Base-by-base conservation (phyloP, 257 asterid genomes). In the Plantago major region DNA sequence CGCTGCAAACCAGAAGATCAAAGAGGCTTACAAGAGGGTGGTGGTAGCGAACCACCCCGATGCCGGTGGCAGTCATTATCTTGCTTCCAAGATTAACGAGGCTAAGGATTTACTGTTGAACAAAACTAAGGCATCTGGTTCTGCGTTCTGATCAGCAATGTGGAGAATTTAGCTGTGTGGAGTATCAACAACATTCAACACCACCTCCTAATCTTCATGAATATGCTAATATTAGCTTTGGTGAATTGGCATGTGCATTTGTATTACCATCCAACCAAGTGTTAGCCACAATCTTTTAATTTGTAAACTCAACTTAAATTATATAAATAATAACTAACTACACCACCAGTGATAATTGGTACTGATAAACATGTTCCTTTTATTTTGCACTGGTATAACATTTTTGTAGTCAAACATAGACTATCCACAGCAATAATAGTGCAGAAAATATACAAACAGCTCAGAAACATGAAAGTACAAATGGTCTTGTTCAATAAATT, bases 31-130 rank as follows among this genome's bases (percentile, higher is more conserved):
- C 56, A 58, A 93, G 73, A 76, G 93, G 76, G 90, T 89, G 52
- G 86, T 89, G 91, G 85, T 89, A 46, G 94, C 94, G 9, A 89
- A 89, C 76, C 95, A 89, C 66, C 97, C 95, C 3, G 97, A 89
- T 61, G 87, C 91, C 13, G 97, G 97, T n/a, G 97, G 94, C 22
- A 86, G 97, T 74, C 85, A 84, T 73, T 89, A 78, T 79, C 84
- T 86, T 64, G 95, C 97, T 60, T 86, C 91, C 11, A 89, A 89
- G 75, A 79, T 89, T 69, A 89, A 89, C 14, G 95, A 89, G 72
- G 97, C 95, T 3, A 89, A 89, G 76, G 94, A 89, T 18, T 6
- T 86, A 1, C 48, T 89, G 77, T 10, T 73, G 14, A 81, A 84
- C 67, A 89, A 71, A 56, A 56, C 71, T 1, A 71, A 67, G 60